Conservation (phyloP, 805 yeast species). For the Suhomyces canberraensis region DNA sequence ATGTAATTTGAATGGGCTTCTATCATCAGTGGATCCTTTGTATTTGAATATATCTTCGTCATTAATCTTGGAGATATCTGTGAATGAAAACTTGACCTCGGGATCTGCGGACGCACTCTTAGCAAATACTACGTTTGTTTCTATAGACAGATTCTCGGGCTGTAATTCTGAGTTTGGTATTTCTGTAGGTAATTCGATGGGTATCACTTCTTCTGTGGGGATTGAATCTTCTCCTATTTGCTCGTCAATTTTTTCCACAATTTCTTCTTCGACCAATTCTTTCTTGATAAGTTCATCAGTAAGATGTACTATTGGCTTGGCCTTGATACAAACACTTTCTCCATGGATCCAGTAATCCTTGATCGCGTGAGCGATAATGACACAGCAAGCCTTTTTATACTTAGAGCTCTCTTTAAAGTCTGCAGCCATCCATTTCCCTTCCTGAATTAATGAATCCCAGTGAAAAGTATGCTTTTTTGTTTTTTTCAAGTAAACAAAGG, state of each 20-base stretch:
- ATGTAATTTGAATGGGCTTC: constrained; percentile 44
- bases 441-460: constrained; percentile 72
- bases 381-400: constrained; percentile 67
- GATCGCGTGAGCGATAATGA: constrained; percentile 67
- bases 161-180: constrained; percentile 1
- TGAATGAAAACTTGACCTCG: constrained; percentile 19
- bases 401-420: constrained; percentile 73
- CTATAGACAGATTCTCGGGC: background rate
- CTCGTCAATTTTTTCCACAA: background rate
- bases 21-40: background rate
- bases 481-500: constrained; percentile 38
- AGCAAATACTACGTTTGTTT: background rate
- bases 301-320: constrained; percentile 39
- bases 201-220: background rate
- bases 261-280: background rate
- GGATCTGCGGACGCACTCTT: constrained; percentile 22
- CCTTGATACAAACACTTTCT: constrained; percentile 56
- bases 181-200: background rate
- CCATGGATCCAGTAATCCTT: constrained; percentile 79
- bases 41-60: background rate
- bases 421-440: constrained; percentile 78
- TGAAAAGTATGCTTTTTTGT: constrained; percentile 45
- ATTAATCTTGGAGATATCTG: background rate
- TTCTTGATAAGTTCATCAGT: constrained; percentile 7
- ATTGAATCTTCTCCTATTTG: background rate